Evolutionary conservation across 2,329 filamentous ascomycete genomes (phyloP).

Genomic region (Fusarium sp.): DNA sequence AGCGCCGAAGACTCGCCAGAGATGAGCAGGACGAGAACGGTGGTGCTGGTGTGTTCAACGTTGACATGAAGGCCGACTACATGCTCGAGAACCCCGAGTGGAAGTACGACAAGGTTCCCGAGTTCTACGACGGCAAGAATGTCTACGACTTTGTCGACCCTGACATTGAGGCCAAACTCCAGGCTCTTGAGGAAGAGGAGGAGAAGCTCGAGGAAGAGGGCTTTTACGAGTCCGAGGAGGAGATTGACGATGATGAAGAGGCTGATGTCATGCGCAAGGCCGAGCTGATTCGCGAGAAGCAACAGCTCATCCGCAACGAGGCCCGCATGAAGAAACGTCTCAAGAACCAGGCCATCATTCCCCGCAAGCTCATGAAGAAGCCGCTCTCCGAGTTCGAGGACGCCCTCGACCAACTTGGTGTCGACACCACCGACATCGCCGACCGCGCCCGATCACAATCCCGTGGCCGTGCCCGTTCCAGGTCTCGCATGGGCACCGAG

Average conservation of each 20-base stretch:
- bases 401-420: constrained; percentile 85
- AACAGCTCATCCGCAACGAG: constrained; percentile 91
- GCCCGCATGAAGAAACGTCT: constrained; percentile 94
- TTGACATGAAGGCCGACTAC: constrained; percentile 91
- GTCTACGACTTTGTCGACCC: constrained; percentile 97
- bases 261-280: constrained; percentile 92
- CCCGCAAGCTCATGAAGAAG: constrained; percentile 83
- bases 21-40: constrained; percentile 94
- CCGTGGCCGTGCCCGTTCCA: constrained; percentile 77
- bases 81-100: constrained; percentile 88
- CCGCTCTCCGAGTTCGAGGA: constrained; percentile 88
- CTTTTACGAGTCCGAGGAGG: constrained; percentile 88
- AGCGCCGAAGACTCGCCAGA: constrained; percentile 81
- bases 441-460: constrained; percentile 76
- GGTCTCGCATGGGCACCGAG: constrained; percentile 71
- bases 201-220: constrained; percentile 91
- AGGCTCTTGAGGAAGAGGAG: constrained; percentile 93
- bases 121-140: constrained; percentile 95
- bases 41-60: constrained; percentile 94
- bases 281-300: constrained; percentile 95
- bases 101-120: constrained; percentile 96
- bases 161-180: constrained; percentile 93
- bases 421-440: constrained; percentile 81
- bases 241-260: constrained; percentile 89
- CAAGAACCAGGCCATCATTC: constrained; percentile 96